Base-by-base conservation (phyloP, 306 rosid genomes). In the Corylus americana region DNA sequence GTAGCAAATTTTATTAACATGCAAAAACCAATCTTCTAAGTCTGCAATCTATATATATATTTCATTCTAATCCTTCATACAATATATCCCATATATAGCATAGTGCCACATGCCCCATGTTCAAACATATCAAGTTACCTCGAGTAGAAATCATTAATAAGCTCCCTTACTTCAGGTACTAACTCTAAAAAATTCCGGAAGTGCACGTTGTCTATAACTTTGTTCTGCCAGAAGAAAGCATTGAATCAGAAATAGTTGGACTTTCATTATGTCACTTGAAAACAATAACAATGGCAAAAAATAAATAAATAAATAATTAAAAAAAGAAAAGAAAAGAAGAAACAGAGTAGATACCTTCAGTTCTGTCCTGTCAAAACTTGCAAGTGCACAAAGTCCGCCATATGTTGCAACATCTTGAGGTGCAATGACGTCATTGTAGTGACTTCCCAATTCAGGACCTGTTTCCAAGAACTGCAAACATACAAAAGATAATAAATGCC, bases 321-420 rank as follows among this genome's bases (percentile, higher is more conserved):
- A 3, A 31, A 31, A 31, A 31, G 35, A 31, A 31, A 31, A 31
- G 35, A 64, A 62, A 58, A 77, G 70, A 70, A 67, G 59, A 70
- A 18, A 39, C 29, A 31, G 72, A 62, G 48, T 55, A 83, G 77
- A 63, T 89, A 87, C 99, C 99, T 96, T 96, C 77, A 96, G 80
- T 87, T 96, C 99, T 10, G 92, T 63, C 72, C 98, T 83, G 84
- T 96, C 99, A 86, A 96, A 96, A 81, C 90, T 91, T 75, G 99
- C 99, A 68, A 96, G 99, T 7, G 99, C 99, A 86, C 97, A 93
- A 79, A 96, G 99, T 55, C 98, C 99, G 53, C 99, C 99, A 80
- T 96, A 96, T 1, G 97, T 96, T 44, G 99, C 97, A 85, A 96
- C 94, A 87, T 96, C 99, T 84, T 93, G 99, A 70, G 97, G 82